Base-by-base conservation (phyloP, 768 basidiomycete genomes). In the Leucocoprinus birnbaumii region DNA sequence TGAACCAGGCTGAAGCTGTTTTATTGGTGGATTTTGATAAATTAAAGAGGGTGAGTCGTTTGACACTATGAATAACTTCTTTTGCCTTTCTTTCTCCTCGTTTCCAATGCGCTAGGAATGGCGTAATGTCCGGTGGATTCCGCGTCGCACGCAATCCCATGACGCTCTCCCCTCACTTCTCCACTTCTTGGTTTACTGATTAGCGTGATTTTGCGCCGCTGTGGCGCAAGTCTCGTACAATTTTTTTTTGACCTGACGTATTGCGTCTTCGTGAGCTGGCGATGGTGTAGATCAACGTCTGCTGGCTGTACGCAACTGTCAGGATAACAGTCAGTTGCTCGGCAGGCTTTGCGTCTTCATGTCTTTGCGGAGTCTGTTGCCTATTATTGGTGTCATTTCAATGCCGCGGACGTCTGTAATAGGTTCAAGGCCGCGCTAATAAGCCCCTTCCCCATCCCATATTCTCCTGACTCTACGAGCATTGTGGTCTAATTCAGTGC, bases 11-110 rank as follows among this genome's bases (percentile, higher is more conserved):
- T 70, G 94, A 98, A 71, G 93, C 94, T 11, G 93, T 98, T 45
- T 95, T 98, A 86, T 76, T 98, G 35, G 84, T 95, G 16, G 97
- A 98, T 71, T 99, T 98, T 67, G 97, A 99, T 74, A 98, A 96
- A 74, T 82, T 98, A 55, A 98, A 96, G 73, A 81, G 96, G 75
- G 92, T 93, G 61, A 60, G 88, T 73, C 43, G 9, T 43, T 34
- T 16, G 26, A 26, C 16, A 13, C 22, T 48, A 18, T 43, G 25
- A 47, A 24, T 52, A 56, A 37, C 26, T 35, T 46, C 18, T 51
- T 58, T 59, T 46, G 37, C 37, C 25, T 21, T 24, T 34, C 41
- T 53, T 42, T 42, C 21, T 18, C 25, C 25, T 16, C n/a, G 38
- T 38, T 14, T 11, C 6, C 6, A 16, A 14, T 47, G 10, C 25